phyloP scores from a whole-genome alignment of 2,329 filamentous ascomycete genomes.

The Colletotrichum sp. region DNA sequence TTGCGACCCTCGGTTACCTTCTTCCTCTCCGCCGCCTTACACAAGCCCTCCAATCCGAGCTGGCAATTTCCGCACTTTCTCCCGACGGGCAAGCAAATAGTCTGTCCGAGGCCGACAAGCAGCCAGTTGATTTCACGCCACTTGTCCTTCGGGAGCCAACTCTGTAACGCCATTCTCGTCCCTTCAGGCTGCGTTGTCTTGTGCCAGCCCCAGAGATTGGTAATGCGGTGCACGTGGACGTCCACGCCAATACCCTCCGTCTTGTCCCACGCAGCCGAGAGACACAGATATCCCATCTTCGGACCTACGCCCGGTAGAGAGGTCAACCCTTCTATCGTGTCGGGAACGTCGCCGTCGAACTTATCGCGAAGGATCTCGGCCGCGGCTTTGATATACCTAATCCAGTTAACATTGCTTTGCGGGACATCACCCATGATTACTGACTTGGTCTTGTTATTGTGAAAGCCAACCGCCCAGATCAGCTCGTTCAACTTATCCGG shows the following conservation, averaged over 20 bases:
- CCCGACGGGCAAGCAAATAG: conserved; percentile 81
- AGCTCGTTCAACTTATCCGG: conserved; percentile 71
- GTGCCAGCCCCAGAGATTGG: conserved; percentile 93
- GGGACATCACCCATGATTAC: conserved; percentile 32
- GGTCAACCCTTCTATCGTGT: conserved; percentile 76
- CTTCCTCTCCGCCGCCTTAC: conserved; percentile 71
- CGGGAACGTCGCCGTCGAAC: conserved; percentile 78
- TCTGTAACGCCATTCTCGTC: conserved; percentile 76
- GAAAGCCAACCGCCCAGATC: conserved; percentile 87
- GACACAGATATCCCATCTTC: conserved; percentile 92
- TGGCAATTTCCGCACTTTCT: conserved; percentile 86
- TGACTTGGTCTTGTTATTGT: conserved; percentile 86
- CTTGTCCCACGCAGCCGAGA: conserved; percentile 72
- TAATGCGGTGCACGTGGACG: conserved; percentile 93
- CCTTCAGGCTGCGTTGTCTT: conserved; percentile 82
- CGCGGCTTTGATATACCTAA: conserved; percentile 71
- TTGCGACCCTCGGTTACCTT: conserved; percentile 65
- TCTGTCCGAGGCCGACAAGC: conserved; percentile 88
- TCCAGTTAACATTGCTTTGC: not conserved
- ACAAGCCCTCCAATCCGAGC: conserved; percentile 77
- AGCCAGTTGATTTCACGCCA: conserved; percentile 95
- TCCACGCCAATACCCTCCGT: conserved; percentile 87
- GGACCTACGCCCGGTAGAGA: conserved; percentile 87
- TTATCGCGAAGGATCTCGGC: conserved; percentile 75
- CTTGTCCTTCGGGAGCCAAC: conserved; percentile 81